phyloP scores from a whole-genome alignment of 768 basidiomycete species.

The Leccinum sublutescens region DNA sequence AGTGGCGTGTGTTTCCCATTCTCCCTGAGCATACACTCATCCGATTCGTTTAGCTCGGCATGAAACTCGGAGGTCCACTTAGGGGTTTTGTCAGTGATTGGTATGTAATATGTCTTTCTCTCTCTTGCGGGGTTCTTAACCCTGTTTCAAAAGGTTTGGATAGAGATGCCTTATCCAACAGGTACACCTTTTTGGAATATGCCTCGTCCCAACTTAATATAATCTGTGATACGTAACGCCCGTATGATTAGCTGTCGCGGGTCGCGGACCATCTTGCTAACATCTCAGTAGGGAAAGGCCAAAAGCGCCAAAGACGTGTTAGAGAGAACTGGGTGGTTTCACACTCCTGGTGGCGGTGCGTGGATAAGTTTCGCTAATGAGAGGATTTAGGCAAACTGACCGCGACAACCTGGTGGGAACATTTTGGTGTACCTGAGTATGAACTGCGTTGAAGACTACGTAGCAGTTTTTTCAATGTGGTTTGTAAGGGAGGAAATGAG shows the following conservation, averaged over 20 bases:
- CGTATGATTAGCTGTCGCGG: constrained; percentile 36
- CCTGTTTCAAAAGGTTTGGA: constrained; percentile 48
- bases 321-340: constrained; percentile 67
- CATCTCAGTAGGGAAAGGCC: constrained; percentile 54
- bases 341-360: constrained; percentile 60
- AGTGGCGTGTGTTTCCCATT: constrained; percentile 44
- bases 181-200: constrained; percentile 61
- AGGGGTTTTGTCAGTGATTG: constrained; percentile 71
- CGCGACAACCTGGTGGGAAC: constrained; percentile 46
- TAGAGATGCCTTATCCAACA: constrained; percentile 73
- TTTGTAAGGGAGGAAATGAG: constrained; percentile 4
- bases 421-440: constrained; percentile 69
- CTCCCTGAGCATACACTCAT: neutral
- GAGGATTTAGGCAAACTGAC: neutral
- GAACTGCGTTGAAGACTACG: constrained; percentile 63
- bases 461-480: constrained; percentile 36
- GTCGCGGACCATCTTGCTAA: constrained; percentile 1
- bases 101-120: constrained; percentile 34
- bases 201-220: constrained; percentile 54
- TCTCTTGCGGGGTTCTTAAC: neutral
- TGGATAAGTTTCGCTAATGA: constrained; percentile 12
- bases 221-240: constrained; percentile 68
- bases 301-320: constrained; percentile 64
- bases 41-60: constrained; percentile 49
- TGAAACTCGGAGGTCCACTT: constrained; percentile 74